Base-by-base conservation (phyloP, 2,329 filamentous ascomycete genomes). In the Trichoderma brevicompactum region DNA sequence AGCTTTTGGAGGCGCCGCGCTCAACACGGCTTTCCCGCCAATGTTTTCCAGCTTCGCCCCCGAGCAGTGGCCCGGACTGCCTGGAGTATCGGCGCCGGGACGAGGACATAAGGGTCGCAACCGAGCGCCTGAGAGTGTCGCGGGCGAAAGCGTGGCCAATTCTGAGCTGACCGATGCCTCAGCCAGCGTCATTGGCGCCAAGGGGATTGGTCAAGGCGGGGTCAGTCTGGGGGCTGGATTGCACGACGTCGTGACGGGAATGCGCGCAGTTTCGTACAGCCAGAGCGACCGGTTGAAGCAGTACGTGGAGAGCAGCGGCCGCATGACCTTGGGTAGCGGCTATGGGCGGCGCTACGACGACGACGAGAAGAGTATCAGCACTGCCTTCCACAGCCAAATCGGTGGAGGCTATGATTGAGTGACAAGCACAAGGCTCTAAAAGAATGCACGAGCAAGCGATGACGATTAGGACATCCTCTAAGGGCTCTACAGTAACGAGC, bases 341-440 rank as follows among this genome's bases (percentile, higher is more conserved):
- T 92, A 87, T 74, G 89, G 86, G 61, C 90, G 89, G 72, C 83
- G 82, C 60, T 87, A 90, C 68, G 95, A 99, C 71, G 95, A 99
- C 70, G 95, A 98, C 75, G 92, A 95, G 73, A 92, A 95, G 79
- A 98, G 94, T 78, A 88, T 98, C 73, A 97, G 92, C 74, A 98
- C 95, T 60, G 94, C 94, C 55, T 99, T 98, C 80, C 94, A 94
- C 68, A 97, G 93, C 80, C 95, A 98, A 79, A 88, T 97, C 70
- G 93, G 92, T 68, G 82, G 84, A 19, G 82, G 83, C 66, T 85
- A 83, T 70, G 83, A 85, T 74, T 84, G 82, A 84, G 74, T 60
- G 68, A 65, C 67, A 67, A 67, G 67, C 69, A 13, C 52, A 41
- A 32, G 50, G 52, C 19, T 49, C 2, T 49, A 48, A 41, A 12